Conservation (phyloP, 768 basidiomycete species). For the Mycena leptocephala region DNA sequence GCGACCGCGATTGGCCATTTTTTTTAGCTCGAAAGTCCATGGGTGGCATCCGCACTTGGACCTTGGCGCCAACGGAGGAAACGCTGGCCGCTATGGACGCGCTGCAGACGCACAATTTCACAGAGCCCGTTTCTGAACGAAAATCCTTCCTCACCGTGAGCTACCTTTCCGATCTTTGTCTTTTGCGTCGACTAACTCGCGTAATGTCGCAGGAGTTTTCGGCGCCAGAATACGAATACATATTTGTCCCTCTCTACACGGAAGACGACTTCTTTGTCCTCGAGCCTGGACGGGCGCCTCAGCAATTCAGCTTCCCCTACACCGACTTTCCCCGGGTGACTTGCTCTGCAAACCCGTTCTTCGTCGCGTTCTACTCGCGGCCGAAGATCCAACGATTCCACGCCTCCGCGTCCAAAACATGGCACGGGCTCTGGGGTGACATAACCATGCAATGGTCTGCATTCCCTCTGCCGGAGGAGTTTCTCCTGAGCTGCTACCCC, state of each 20-base stretch:
- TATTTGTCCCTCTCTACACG: not conserved
- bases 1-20: not conserved
- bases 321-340: not conserved
- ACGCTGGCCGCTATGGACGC: conserved; percentile 10
- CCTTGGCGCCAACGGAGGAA: conserved; percentile 9
- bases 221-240: conserved; percentile 9
- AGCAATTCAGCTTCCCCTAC: not conserved
- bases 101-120: not conserved
- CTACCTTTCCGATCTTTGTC: not conserved
- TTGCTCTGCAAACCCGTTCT: not conserved
- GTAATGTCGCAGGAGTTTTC: not conserved
- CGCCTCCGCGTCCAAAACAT: not conserved
- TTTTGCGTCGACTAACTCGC: not conserved
- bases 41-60: not conserved
- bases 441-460: not conserved
- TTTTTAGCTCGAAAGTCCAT: not conserved
- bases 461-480: not conserved
- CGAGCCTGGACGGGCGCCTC: not conserved
- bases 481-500: not conserved
- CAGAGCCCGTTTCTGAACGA: not conserved
- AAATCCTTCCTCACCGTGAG: conserved; percentile 12
- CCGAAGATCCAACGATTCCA: not conserved
- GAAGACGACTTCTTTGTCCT: not conserved
- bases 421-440: not conserved
- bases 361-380: not conserved